Base-by-base conservation (phyloP, 1,139 yeast species). In the Sugiyamaella sp. region DNA sequence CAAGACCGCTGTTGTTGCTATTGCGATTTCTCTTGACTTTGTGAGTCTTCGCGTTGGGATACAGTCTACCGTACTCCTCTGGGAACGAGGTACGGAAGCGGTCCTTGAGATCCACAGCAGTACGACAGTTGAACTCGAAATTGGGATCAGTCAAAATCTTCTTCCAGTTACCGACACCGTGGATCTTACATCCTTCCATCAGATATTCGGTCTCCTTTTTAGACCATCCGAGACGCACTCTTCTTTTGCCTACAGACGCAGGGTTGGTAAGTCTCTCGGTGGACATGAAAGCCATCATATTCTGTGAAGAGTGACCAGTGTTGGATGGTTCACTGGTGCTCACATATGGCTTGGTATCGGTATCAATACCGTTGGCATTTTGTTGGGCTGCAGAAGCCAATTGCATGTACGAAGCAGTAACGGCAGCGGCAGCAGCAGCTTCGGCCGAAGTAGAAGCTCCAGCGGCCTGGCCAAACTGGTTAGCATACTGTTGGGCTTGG, bases 111-210 rank as follows among this genome's bases (percentile, higher is more conserved):
- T 72, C 68, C 20, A 74, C 77, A 2, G 78, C 77, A n/a, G 77
- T 74, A 24, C 78, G 70, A 58, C 70, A 67, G 57, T 74, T 71
- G 67, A 74, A 74, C 47, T 65, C 66, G 58, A 69, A 69, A 14
- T 63, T 55, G 10, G 74, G 72, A 57, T 74, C 78, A 20, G 69
- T 68, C 42, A 74, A 64, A 38, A 74, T 74, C 64, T 74, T 75
- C 60, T 74, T 74, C 78, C 78, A 74, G 66, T 75, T 74, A 41
- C 78, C 78, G 4, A 74, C 78, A 4, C 78, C 78, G 53, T 74
- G 74, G 52, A 65, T 65, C 48, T 67, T 65, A 62, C 78, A 75
- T 19, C 78, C 78, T 46, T 72, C 73, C 66, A 75, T 67, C 3
- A 74, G 65, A 49, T 72, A 68, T 22, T 67, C 67, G 5, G 78